These are phyloP conservation scores for Tanacetum coccineum DNA, from an alignment of 129 eudicot species.

Conservation along the genomic window DNA sequence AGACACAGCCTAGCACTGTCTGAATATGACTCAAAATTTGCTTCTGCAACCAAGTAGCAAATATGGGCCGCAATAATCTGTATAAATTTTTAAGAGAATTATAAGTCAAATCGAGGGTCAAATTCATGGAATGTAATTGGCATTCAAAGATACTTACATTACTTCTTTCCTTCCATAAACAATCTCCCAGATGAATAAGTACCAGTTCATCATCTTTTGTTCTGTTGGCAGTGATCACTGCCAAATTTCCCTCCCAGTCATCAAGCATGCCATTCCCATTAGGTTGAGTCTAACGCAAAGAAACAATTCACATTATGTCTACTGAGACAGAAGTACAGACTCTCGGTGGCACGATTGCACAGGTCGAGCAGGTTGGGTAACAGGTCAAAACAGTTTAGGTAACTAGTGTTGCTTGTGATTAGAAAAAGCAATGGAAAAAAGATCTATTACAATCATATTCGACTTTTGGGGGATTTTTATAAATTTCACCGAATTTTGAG, in stretches of 20 bases:
- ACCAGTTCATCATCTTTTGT: slow-evolving; percentile 39
- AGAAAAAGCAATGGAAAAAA: too few relatives aligned
- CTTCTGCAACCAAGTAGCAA: slow-evolving; percentile 97
- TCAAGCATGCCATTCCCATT: slow-evolving; percentile 69
- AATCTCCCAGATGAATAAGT: slow-evolving; percentile 44
- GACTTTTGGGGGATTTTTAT: too few relatives aligned
- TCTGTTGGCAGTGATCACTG: slow-evolving; percentile 41
- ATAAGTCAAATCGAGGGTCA: neutral
- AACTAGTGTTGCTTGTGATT: neutral
- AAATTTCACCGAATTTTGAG: too few relatives aligned
- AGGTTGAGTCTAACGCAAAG: slow-evolving; percentile 31
- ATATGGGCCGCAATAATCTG: slow-evolving; percentile 95
- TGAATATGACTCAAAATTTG: slow-evolving; percentile 80
- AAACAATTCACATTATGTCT: slow-evolving; percentile 13
- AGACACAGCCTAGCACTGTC: slow-evolving; percentile 94
- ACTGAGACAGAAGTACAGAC: neutral
- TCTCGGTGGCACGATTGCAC: too few relatives aligned
- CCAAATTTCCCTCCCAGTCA: slow-evolving; percentile 42
- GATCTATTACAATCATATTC: too few relatives aligned
- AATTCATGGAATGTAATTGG: slow-evolving; percentile 12
- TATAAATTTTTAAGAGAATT: neutral
- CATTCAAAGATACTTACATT: slow-evolving; percentile 27
- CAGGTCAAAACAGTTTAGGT: slow-evolving; percentile 3
- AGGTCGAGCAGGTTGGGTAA: neutral
- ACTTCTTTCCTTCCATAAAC: slow-evolving; percentile 42